These are phyloP conservation scores for Dillenia turbinata DNA, from an alignment of 164 flowering plant species.

Conservation along the genomic window DNA sequence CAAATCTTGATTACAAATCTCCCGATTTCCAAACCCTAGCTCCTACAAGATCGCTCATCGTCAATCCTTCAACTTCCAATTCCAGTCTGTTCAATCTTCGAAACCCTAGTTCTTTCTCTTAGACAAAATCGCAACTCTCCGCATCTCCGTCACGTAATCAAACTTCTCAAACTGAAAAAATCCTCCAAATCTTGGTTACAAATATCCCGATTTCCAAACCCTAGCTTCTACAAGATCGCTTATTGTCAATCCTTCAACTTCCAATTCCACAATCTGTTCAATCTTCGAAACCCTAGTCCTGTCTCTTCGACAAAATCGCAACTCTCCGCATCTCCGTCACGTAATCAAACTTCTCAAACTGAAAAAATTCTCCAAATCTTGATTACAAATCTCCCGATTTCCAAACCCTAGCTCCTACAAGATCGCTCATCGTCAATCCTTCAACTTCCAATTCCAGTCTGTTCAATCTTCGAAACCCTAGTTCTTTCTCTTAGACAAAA, in stretches of 20 bases:
- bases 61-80: constrained; percentile 47
- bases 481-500: constrained; percentile 21
- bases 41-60: constrained; percentile 43
- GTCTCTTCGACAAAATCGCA: constrained; percentile 19
- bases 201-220: constrained; percentile 18
- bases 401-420: constrained; percentile 28
- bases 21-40: constrained; percentile 28
- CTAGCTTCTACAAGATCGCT: constrained; percentile 45
- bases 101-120: constrained; percentile 38
- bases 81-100: constrained; percentile 29
- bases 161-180: too few relatives aligned
- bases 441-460: constrained; percentile 40
- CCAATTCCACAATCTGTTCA: constrained; percentile 31
- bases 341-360: constrained; percentile 48
- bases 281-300: constrained; percentile 37
- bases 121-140: constrained; percentile 11
- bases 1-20: not conserved
- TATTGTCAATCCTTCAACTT: constrained; percentile 47
- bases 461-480: constrained; percentile 39
- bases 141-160: constrained; percentile 29
- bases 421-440: constrained; percentile 53
- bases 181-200: too few relatives aligned
- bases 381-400: constrained; percentile 9
- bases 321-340: constrained; percentile 21
- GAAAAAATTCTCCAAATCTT: too few relatives aligned